Evolutionary conservation across 768 basidiomycete genomes (phyloP), one percentile per base, ranked within the genome.

Genomic region (Strobilomyces confusus): DNA sequence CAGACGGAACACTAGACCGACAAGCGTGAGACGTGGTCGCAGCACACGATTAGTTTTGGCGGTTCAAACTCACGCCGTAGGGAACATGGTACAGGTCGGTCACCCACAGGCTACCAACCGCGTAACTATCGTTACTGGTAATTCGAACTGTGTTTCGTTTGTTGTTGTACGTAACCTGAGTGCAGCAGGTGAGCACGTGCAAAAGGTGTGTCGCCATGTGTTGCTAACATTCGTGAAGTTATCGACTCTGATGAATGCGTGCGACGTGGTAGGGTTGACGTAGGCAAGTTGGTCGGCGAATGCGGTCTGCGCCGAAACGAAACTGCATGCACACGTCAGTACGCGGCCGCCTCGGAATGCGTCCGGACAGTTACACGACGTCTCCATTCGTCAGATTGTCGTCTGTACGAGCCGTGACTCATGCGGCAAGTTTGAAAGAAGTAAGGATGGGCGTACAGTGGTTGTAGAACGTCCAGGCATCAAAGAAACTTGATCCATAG

Each of bases 231-330:
- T 73, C 1, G 83, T 75, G 26, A 77, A 80, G 64, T 89, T 89
- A 71, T 90, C 89, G 13, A 90, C 87, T 61, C 78, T 80, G 63
- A 91, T 85, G 61, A 91, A 81, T 2, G 87, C 88, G 55, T 86
- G 85, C 14, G 83, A 84, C 4, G 86, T 84, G 17, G 72, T 58
- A 9, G 75, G 25, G 58, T 90, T 84, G 40, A 87, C 77, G 60
- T 77, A 87, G 2, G 84, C 79, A 33, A 89, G 80, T 52, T 78
- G 68, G 34, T 76, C 69, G 7, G 77, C 70, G 32, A 70, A 63
- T 4, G 79, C 84, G 14, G 71, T 70, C 45, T 62, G 55, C 12
- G 65, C 66, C 1, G 77, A 78, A 38, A 82, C 72, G 59, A 78
- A 86, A 41, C 81, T 82, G 53, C 17, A 46, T 81, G 52, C 17